Evolutionary conservation across 257 asterid genomes (phyloP).

Genomic region (Solanum gracilifrons): DNA sequence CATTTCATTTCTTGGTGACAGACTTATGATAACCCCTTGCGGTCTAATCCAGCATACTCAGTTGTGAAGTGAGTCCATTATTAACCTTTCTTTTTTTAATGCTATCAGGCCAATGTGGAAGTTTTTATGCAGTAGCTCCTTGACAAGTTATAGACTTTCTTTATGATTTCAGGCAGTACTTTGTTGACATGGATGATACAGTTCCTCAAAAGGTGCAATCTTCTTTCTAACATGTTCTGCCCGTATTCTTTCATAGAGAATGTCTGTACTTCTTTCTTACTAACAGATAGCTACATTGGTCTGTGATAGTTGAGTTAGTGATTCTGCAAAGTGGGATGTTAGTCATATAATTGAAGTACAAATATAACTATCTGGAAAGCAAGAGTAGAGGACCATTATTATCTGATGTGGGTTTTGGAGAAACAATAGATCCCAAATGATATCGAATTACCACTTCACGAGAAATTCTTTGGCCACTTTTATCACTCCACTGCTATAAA

Average conservation of each 20-base stretch:
- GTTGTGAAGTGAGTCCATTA: conserved; percentile 36
- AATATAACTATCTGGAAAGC: not conserved
- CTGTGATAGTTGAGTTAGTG: not conserved
- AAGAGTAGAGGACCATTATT: not conserved
- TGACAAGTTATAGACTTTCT: not conserved
- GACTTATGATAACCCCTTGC: conserved; percentile 36
- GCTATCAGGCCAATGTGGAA: not conserved
- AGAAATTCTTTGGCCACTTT: not conserved
- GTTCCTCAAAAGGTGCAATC: conserved; percentile 40
- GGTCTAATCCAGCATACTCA: conserved; percentile 43
- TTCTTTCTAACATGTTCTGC: not conserved
- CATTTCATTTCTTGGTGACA: conserved; percentile 3
- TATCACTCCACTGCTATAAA: not conserved
- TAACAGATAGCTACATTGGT: not conserved
- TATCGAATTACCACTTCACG: not conserved
- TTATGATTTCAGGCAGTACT: conserved; percentile 35
- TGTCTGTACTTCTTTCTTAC: not conserved
- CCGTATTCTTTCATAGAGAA: not conserved
- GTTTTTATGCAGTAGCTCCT: not conserved
- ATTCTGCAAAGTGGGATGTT: not conserved
- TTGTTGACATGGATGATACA: conserved; percentile 41
- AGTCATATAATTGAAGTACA: not conserved
- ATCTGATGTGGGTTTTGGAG: not conserved
- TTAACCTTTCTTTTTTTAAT: not conserved
- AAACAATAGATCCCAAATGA: not conserved